These are phyloP conservation scores for Zymoseptoria ardabiliae DNA, from an alignment of 2,329 filamentous ascomycete species.

Conservation along the genomic window DNA sequence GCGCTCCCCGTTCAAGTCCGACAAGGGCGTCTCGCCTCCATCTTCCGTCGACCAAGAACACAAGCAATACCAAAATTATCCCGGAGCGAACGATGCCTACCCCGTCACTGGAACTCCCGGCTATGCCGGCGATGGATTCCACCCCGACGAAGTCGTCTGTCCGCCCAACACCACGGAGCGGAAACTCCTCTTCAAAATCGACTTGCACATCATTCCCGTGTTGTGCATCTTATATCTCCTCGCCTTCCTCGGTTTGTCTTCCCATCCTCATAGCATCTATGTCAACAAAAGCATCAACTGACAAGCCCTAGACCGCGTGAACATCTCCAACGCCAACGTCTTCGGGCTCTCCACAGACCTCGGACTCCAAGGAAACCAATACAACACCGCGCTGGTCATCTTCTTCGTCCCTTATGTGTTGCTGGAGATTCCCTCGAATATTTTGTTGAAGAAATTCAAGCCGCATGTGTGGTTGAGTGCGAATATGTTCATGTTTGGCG, in stretches of 20 bases:
- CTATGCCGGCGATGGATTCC: constrained; percentile 29
- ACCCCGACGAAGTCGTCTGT: constrained; percentile 24
- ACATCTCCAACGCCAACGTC: constrained; percentile 48
- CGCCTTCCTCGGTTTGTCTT: constrained; percentile 14
- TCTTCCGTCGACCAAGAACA: constrained; percentile 5
- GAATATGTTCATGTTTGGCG: constrained; percentile 80
- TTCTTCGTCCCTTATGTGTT: constrained; percentile 49
- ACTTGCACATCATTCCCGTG: constrained; percentile 43
- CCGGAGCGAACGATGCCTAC: constrained; percentile 8
- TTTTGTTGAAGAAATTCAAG: constrained; percentile 46
- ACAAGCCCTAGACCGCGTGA: constrained; percentile 32
- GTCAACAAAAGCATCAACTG: too few relatives aligned
- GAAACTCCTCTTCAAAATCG: constrained; percentile 38
- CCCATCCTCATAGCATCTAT: too few relatives aligned
- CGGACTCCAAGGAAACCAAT: constrained; percentile 35
- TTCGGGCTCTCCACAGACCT: constrained; percentile 44
- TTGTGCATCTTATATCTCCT: constrained; percentile 46
- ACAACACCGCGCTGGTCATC: constrained; percentile 45
- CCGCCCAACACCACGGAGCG: constrained; percentile 45
- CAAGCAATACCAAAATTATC: constrained; percentile 9
- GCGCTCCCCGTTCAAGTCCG: constrained; percentile 4
- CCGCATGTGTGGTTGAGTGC: constrained; percentile 46
- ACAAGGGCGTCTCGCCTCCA: constrained; percentile 1
- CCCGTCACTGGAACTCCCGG: neutral
- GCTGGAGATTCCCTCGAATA: constrained; percentile 47